Evolutionary conservation across 1,139 yeast genomes (phyloP).

Genomic region (Ogataea hybrid): DNA sequence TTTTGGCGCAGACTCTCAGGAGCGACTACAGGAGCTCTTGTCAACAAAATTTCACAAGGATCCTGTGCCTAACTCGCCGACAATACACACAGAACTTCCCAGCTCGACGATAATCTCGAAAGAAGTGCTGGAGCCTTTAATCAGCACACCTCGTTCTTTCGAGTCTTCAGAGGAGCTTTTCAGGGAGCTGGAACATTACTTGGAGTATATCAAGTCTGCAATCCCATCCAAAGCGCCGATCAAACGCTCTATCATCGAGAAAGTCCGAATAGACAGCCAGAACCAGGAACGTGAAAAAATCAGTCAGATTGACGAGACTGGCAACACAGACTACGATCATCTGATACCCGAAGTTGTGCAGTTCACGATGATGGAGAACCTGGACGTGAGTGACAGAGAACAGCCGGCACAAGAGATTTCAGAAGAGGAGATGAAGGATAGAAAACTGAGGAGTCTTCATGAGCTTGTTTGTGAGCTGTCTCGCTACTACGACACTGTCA

Average conservation of each 20-base stretch:
- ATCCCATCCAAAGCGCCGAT: constrained; percentile 16
- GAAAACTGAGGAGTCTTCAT: constrained; percentile 1
- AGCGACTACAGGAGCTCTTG: constrained; percentile 8
- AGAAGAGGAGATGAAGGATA: too few relatives aligned
- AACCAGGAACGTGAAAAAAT: constrained; percentile 21
- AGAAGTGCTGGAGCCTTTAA: constrained; percentile 12
- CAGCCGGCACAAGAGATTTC: constrained; percentile 7
- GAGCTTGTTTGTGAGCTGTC: constrained; percentile 8
- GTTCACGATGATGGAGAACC: constrained; percentile 24
- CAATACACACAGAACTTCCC: constrained; percentile 8
- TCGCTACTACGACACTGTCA: constrained; percentile 9
- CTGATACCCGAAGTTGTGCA: constrained; percentile 28
- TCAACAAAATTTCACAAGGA: constrained; percentile 8
- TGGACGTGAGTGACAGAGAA: constrained; percentile 20
- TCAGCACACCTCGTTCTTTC: constrained; percentile 4
- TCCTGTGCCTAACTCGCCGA: constrained; percentile 7
- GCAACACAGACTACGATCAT: constrained; percentile 13
- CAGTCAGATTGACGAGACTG: constrained; percentile 3
- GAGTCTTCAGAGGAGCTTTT: constrained; percentile 18
- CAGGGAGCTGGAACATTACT: constrained; percentile 11
- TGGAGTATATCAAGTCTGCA: constrained; percentile 10
- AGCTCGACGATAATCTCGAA: constrained; percentile 9
- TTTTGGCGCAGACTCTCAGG: background rate
- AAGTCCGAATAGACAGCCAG: constrained; percentile 18
- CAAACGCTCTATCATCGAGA: constrained; percentile 23